Base-by-base conservation (phyloP, 1,284 basidiomycete species). In the Pascua sp. region DNA sequence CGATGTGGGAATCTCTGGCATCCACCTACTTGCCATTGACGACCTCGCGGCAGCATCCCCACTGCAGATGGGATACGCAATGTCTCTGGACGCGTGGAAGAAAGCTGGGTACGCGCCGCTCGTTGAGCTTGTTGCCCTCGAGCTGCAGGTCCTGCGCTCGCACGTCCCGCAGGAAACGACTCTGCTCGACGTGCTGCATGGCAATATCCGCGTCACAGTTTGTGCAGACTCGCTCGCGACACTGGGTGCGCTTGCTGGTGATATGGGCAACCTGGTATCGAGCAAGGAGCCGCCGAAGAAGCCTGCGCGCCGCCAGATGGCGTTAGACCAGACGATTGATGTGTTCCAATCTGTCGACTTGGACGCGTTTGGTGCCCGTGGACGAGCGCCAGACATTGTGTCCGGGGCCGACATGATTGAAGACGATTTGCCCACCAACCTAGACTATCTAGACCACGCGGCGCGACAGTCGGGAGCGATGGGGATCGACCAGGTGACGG, bases 351-450 rank as follows among this genome's bases (percentile, higher is more conserved):
- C 89, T 15, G 78, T 97, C 32, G 92, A 96, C 57, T 87, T 94
- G 56, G 75, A 88, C 41, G 90, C 92, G 0, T 97, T 96, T 77
- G 51, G 46, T 12, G 42, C 82, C 79, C 24, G 7, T 32, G 24
- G 24, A 49, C 80, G 80, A 18, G 72, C 86, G 8, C 88, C 89
- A 0, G 86, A 91, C 61, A 62, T 80, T 37, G 68, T 77, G 8
- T 83, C 85, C 5, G 82, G 85, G 5, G 86, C 90, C 4, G 94
- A 98, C 73, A 86, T 97, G 83, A 87, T 98, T 48, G 81, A 83
- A 44, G 95, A 98, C 68, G 92, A 98, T 70, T 80, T 98, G 11
- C 94, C 94, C 0, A 88, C 83, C 15, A 94, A 98, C 71, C 79
- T 82, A 40, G 89, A 92, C 66, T 98, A 93, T 68, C 81, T 97